A percentile compares a stretch with the other conserved stretches of the same genome.
These are phyloP conservation scores for Ochromonas danica DNA, from an alignment of 108 stramenopile genomes.

Conservation along the genomic window DNA sequence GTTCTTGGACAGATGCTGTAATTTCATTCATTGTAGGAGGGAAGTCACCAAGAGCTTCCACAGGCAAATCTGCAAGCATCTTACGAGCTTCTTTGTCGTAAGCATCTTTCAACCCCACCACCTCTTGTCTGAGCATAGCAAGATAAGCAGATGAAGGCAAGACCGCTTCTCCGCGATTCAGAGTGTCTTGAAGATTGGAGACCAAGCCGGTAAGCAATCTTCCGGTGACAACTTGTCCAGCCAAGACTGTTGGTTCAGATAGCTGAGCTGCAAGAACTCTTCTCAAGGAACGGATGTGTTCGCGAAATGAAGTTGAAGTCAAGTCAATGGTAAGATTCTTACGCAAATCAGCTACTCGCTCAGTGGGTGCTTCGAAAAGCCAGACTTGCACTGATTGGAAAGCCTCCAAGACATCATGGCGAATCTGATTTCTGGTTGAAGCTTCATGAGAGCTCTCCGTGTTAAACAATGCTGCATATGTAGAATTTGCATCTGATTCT, in stretches of 20 bases:
- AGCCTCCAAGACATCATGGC: conserved; percentile 22
- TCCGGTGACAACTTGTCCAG: background rate
- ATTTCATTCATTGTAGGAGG: too few relatives aligned
- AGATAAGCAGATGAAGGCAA: background rate
- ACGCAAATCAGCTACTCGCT: conserved; percentile 41
- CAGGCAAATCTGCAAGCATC: too few relatives aligned
- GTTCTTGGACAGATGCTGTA: too few relatives aligned
- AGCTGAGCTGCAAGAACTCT: background rate
- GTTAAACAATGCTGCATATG: background rate
- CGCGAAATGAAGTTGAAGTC: background rate
- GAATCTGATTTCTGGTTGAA: conserved; percentile 32
- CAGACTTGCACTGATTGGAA: conserved; percentile 49
- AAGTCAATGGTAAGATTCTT: conserved; percentile 45
- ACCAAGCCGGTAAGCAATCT: background rate
- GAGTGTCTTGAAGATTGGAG: background rate
- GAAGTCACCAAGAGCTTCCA: too few relatives aligned
- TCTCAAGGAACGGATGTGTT: background rate
- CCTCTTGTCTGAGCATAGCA: background rate
- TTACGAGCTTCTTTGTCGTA: too few relatives aligned
- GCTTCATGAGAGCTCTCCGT: conserved; percentile 1
- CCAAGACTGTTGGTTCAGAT: background rate
- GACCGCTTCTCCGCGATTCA: background rate
- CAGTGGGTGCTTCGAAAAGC: conserved; percentile 49
- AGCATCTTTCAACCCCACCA: too few relatives aligned
- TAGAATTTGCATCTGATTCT: conserved; percentile 40